phyloP scores from a whole-genome alignment of 768 basidiomycete species.

The Pisolithus albus region DNA sequence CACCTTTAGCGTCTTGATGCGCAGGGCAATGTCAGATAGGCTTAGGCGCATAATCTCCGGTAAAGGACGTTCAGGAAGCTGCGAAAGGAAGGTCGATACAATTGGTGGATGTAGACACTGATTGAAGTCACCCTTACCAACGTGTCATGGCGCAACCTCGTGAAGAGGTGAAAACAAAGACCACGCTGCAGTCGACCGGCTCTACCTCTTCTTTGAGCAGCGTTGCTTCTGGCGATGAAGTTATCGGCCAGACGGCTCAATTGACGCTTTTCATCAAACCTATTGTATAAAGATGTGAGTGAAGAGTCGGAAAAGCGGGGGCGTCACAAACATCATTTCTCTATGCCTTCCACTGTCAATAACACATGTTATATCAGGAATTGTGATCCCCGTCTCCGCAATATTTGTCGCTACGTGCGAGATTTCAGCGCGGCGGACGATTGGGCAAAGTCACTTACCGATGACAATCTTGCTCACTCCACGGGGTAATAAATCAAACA shows the following conservation, averaged over 20 bases:
- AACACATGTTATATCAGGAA: slow-evolving; percentile 95
- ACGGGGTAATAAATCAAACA: slow-evolving; percentile 79
- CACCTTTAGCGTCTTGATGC: slow-evolving; percentile 91
- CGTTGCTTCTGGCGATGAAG: slow-evolving; percentile 87
- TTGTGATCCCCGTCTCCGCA: slow-evolving; percentile 96
- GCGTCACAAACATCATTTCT: slow-evolving; percentile 70
- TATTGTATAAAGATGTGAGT: slow-evolving; percentile 20
- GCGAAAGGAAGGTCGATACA: background rate
- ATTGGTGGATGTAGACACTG: background rate
- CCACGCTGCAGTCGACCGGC: slow-evolving; percentile 89
- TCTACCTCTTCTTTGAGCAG: slow-evolving; percentile 80
- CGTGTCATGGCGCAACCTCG: slow-evolving; percentile 76
- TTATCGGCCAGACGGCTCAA: slow-evolving; percentile 88
- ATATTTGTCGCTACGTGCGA: slow-evolving; percentile 70
- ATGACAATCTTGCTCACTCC: slow-evolving; percentile 92
- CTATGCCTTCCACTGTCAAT: slow-evolving; percentile 92
- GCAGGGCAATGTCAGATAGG: slow-evolving; percentile 82
- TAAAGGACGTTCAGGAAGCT: slow-evolving; percentile 86
- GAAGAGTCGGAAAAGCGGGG: background rate
- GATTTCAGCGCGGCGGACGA: slow-evolving; percentile 1
- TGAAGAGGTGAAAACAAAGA: slow-evolving; percentile 94
- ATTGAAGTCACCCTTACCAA: slow-evolving; percentile 37
- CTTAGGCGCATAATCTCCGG: slow-evolving; percentile 96
- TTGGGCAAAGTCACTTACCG: slow-evolving; percentile 41
- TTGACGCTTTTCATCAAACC: slow-evolving; percentile 96